phyloP scores from a whole-genome alignment of 2,329 filamentous ascomycete species.

The Aureobasidium melanogenum region DNA sequence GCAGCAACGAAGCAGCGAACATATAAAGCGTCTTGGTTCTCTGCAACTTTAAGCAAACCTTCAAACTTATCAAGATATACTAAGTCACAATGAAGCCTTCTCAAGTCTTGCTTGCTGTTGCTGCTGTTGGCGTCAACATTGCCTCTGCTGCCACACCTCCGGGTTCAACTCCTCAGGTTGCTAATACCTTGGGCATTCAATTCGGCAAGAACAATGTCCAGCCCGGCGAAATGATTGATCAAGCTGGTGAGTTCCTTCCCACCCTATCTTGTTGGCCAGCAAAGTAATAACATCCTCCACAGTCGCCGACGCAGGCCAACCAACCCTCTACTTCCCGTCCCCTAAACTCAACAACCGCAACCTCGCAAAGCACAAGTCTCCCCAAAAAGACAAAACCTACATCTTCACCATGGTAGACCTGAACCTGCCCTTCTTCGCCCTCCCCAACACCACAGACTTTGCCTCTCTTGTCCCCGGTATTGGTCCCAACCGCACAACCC shows the following conservation, averaged over 20 bases:
- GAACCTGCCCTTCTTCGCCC: slow-evolving; percentile 16
- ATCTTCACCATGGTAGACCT: slow-evolving; percentile 22
- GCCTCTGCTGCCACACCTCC: neutral
- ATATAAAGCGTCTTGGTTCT: neutral
- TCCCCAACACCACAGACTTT: slow-evolving; percentile 15
- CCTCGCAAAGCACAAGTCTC: neutral
- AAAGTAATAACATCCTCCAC: neutral
- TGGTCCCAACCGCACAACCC: slow-evolving; percentile 20
- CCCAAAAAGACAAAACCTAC: slow-evolving; percentile 13
- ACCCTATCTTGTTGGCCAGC: neutral
- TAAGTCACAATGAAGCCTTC: neutral
- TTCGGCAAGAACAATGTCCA: neutral
- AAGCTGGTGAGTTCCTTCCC: neutral
- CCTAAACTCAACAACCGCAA: neutral
- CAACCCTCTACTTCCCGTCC: neutral
- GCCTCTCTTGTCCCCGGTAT: slow-evolving; percentile 18
- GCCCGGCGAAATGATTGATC: neutral
- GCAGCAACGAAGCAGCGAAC: neutral
- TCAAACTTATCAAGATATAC: neutral
- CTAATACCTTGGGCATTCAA: neutral
- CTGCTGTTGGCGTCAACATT: neutral
- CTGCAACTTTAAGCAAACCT: neutral
- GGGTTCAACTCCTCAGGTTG: neutral
- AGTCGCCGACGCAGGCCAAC: slow-evolving; percentile 7
- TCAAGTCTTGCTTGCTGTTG: neutral